Evolutionary conservation across 208 protist genomes (phyloP).

Genomic region (Leishmania amazonensis): DNA sequence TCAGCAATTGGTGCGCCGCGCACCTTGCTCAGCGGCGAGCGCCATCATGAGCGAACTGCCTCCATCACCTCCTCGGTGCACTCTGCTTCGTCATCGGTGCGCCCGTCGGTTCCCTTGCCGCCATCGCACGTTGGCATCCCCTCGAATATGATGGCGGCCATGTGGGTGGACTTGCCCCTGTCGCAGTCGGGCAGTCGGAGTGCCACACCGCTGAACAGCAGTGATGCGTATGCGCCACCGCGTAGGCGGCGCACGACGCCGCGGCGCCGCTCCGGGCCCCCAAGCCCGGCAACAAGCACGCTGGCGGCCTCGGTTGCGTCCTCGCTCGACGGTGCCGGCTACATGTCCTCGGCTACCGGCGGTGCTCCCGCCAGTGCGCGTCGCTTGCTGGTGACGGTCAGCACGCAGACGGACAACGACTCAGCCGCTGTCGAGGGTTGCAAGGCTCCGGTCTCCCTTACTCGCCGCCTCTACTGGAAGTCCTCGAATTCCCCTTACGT

Average conservation of each 20-base stretch:
- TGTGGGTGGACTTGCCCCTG: slow-evolving; percentile 47
- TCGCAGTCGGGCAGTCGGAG: slow-evolving; percentile 30
- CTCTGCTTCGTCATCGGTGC: slow-evolving; percentile 29
- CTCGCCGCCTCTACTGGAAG: not conserved
- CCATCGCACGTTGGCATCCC: slow-evolving; percentile 32
- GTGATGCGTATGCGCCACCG: slow-evolving; percentile 24
- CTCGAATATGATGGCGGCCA: slow-evolving; percentile 38
- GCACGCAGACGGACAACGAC: slow-evolving; percentile 26
- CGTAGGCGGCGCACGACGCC: slow-evolving; percentile 44
- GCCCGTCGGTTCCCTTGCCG: slow-evolving; percentile 25
- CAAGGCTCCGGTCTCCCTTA: not conserved
- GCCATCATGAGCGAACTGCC: slow-evolving; percentile 28
- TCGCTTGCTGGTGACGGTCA: slow-evolving; percentile 19
- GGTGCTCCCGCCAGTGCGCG: slow-evolving; percentile 11
- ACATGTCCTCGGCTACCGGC: slow-evolving; percentile 4
- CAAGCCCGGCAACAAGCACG: slow-evolving; percentile 42
- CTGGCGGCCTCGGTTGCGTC: slow-evolving; percentile 40
- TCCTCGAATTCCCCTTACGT: not conserved
- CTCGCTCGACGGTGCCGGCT: slow-evolving; percentile 20
- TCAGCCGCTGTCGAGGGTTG: not conserved
- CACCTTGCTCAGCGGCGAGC: not conserved
- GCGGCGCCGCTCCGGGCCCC: slow-evolving; percentile 33
- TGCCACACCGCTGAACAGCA: slow-evolving; percentile 23
- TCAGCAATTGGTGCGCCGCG: not conserved
- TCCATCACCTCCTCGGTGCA: slow-evolving; percentile 32